Base-by-base conservation (phyloP, 192 early-diverging fungal genomes). In the Entomortierella beljakovae region DNA sequence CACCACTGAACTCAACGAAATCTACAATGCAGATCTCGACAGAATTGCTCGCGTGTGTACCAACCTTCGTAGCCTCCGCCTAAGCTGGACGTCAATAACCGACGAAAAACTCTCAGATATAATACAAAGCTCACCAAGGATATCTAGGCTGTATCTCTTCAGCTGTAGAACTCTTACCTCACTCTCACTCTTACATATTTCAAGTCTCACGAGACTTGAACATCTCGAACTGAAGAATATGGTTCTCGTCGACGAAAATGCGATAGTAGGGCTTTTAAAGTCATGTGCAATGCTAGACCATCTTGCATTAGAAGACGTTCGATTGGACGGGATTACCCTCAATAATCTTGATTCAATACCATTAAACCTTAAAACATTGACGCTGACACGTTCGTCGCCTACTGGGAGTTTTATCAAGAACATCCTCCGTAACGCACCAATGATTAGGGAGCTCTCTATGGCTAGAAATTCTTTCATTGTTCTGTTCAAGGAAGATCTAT, bases 171-270 rank as follows among this genome's bases (percentile, higher is more conserved):
- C 51, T 37, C 67, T 79, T 53, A 79, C 75, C 2, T 42, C 50
- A 18, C 16, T 22, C 8, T 35, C 75, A 6, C 56, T 79, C 49
- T 7, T 22, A 0, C 35, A 54, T 37, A 70, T 79, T 23, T 22
- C 48, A n/a, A 28, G 25, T 15, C 68, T 70, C 0, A 7, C 49
- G 4, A 56, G 35, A 4, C 62, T 79, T 0, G 64, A 40, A 34
- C 54, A 62, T 26, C 51, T 79, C 6, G 75, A 79, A 9, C 34
- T 79, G 35, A 69, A 70, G 34, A 79, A 79, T 42, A 56, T 70
- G 56, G 29, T 64, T 22, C 20, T 60, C 9, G 42, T 70, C 5
- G 51, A 69, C 51, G 68, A 79, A n/a, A 10, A 40, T 3, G 52
- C 75, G 13, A 34, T 79, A 0, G 56, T 38, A 16, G 28, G 31